Evolutionary conservation across 2,329 filamentous ascomycete species (phyloP), one percentile per base, ranked within the genome.

Genomic region (Aspergillus proliferans): DNA sequence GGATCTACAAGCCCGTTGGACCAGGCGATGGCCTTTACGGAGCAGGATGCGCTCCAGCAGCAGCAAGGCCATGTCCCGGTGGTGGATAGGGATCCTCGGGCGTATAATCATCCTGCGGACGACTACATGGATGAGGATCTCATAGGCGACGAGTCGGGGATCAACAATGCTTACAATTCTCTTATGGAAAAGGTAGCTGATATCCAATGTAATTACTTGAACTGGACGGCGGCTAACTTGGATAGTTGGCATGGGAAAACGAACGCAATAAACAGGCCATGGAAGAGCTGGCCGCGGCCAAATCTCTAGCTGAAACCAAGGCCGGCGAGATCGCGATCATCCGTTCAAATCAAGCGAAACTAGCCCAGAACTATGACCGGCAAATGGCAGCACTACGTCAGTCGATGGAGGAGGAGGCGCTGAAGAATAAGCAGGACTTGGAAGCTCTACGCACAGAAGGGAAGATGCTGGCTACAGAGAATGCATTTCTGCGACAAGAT

Each of bases 241-340:
- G 28, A 45, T 44, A 74, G 71, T 56, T 71, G 44, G 60, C 66
- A 43, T 62, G 59, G 47, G 71, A 76, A 53, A 65, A 66, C 45
- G 67, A 74, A 48, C 61, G 62, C 46, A 63, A 74, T 4, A 58
- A 74, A 41, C 60, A 61, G 45, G 60, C 74, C 7, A 58, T 62
- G 34, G 61, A 66, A 45, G 70, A 73, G 39, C 53, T 76, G 18
- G 56, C 58, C 41, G 60, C 62, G 14, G 70, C 71, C 18, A 74
- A 67, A 54, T 63, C 65, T 10, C 60, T 71, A 36, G 72, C 73
- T 2, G 67, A 72, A 50, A 71, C 74, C 21, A 82, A 81, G 61
- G 67, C 76, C 6, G 82, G 82, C 28, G 82, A 85, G 60, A 81
- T 81, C 38, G 75, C 81, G 34, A 84, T 83, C 36, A 75, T 85